A percentile compares a stretch with the other conserved stretches of the same genome.
phyloP scores from a whole-genome alignment of 352 stramenopile genomes.

The Pythium chondricola region DNA sequence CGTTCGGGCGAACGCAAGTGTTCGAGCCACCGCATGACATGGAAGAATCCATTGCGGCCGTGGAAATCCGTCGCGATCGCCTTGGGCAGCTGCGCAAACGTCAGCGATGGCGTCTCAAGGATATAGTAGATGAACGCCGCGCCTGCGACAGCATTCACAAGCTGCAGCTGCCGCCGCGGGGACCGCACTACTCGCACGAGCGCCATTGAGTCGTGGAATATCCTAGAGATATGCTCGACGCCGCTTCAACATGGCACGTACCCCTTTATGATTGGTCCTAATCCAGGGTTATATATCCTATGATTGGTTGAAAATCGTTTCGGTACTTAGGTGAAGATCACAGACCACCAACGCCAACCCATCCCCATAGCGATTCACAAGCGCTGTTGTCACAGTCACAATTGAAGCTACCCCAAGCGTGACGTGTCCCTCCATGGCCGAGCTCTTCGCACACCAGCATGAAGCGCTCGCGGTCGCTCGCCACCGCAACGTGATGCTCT shows the following conservation, averaged over 20 bases:
- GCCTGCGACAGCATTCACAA: constrained; percentile 21
- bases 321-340: too few relatives aligned
- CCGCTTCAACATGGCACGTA: too few relatives aligned
- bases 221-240: neutral
- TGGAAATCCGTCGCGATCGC: constrained; percentile 27
- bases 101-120: constrained; percentile 22
- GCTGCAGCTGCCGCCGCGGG: constrained; percentile 14
- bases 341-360: too few relatives aligned
- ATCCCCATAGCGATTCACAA: too few relatives aligned
- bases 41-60: constrained; percentile 36
- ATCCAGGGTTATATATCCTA: too few relatives aligned
- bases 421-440: too few relatives aligned
- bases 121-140: constrained; percentile 24
- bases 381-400: too few relatives aligned
- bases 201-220: neutral
- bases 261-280: too few relatives aligned
- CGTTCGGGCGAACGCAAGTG: constrained; percentile 33
- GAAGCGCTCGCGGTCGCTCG: constrained; percentile 67
- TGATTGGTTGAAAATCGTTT: neutral
- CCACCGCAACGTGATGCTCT: constrained; percentile 55
- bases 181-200: neutral
- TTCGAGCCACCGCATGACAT: constrained; percentile 52
- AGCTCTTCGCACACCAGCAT: constrained; percentile 36
- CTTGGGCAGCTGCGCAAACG: constrained; percentile 28
- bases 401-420: too few relatives aligned